Evolutionary conservation across 2,329 filamentous ascomycete genomes (phyloP).

Genomic region (Penicillium sp.): DNA sequence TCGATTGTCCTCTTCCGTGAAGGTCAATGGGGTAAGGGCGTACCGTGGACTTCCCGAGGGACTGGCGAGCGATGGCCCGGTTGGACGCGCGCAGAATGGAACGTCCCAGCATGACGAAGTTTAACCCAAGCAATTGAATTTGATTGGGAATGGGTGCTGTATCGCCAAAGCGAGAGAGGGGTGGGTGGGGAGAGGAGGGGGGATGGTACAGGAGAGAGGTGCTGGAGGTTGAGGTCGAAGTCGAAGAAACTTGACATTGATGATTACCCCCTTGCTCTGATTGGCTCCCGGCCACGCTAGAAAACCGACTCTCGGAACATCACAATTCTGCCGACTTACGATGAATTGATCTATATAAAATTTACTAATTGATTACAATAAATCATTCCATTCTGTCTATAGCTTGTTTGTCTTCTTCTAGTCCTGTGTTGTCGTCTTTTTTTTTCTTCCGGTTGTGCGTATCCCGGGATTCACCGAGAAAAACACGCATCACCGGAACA

Average conservation of each 20-base stretch:
- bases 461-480: slow-evolving; percentile 15
- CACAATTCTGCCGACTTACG: neutral
- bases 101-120: slow-evolving; percentile 79
- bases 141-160: slow-evolving; percentile 30
- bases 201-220: slow-evolving; percentile 35
- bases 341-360: slow-evolving; percentile 1
- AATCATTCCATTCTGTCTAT: neutral
- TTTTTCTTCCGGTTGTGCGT: neutral
- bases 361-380: neutral
- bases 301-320: slow-evolving; percentile 39
- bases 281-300: slow-evolving; percentile 35
- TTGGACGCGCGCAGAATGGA: slow-evolving; percentile 86
- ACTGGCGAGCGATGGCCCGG: slow-evolving; percentile 74
- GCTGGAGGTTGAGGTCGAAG: slow-evolving; percentile 36
- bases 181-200: slow-evolving; percentile 29
- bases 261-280: slow-evolving; percentile 38
- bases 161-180: slow-evolving; percentile 34
- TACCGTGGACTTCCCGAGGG: slow-evolving; percentile 74
- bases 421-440: neutral
- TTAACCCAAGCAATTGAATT: slow-evolving; percentile 36
- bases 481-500: slow-evolving; percentile 10
- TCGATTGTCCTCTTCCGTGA: slow-evolving; percentile 31
- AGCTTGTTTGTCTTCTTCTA: neutral
- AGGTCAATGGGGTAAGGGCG: slow-evolving; percentile 49
- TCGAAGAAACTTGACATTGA: slow-evolving; percentile 39